phyloP scores from a whole-genome alignment of 2,329 filamentous ascomycete species.

The Mollisiaceae sp. region DNA sequence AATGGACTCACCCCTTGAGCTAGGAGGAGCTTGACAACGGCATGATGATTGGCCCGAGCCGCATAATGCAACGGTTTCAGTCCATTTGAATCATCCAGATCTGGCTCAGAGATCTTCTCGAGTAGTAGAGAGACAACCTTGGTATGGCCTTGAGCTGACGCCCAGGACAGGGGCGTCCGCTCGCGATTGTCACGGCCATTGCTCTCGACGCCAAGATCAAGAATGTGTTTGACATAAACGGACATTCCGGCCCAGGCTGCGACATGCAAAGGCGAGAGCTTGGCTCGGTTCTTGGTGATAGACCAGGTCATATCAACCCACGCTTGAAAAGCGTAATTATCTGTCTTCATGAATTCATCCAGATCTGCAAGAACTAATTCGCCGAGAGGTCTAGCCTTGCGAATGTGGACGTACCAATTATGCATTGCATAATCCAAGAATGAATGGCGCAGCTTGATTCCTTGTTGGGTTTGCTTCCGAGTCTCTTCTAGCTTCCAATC shows the following conservation, averaged over 20 bases:
- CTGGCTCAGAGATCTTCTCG: constrained; percentile 17
- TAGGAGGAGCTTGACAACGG: constrained; percentile 42
- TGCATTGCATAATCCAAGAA: constrained; percentile 31
- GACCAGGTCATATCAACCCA: constrained; percentile 21
- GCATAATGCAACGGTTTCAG: constrained; percentile 45
- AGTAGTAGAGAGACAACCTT: constrained; percentile 26
- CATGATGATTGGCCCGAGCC: constrained; percentile 40
- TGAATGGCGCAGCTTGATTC: constrained; percentile 26
- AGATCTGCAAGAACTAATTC: constrained; percentile 12
- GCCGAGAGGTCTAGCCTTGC: constrained; percentile 17
- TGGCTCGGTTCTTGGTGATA: neutral
- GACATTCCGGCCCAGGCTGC: constrained; percentile 22
- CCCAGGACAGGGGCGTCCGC: constrained; percentile 37
- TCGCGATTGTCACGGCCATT: constrained; percentile 20
- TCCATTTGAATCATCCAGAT: constrained; percentile 37
- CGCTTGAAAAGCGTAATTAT: constrained; percentile 12
- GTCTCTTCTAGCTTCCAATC: constrained; percentile 16
- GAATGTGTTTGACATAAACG: constrained; percentile 21
- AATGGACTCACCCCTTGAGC: constrained; percentile 45
- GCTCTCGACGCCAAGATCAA: constrained; percentile 18
- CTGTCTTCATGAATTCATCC: constrained; percentile 16
- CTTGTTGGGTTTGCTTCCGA: constrained; percentile 5
- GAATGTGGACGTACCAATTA: constrained; percentile 26
- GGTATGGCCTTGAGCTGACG: constrained; percentile 20
- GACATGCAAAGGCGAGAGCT: constrained; percentile 21